A percentile compares a stretch with the other conserved stretches of the same genome.
These are phyloP conservation scores for Huntiella moniliformis DNA, from an alignment of 2,329 filamentous ascomycete genomes.

Conservation along the genomic window DNA sequence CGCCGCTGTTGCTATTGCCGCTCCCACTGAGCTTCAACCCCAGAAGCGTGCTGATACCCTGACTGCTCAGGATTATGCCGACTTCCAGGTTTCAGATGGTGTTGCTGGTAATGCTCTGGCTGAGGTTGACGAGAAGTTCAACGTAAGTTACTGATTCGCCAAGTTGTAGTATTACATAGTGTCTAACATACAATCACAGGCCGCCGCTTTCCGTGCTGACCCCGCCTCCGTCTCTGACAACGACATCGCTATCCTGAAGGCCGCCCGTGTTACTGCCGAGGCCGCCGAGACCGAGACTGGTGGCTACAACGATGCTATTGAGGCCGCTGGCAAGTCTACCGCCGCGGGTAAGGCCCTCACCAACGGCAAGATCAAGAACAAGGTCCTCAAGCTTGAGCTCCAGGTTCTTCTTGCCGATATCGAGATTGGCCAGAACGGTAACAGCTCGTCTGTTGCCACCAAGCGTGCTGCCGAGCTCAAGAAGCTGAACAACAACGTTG, in stretches of 20 bases:
- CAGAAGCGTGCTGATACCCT: conserved; percentile 16
- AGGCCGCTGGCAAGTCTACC: conserved; percentile 21
- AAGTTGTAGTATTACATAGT: neutral
- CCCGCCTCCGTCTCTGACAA: conserved; percentile 26
- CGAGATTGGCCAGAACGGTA: conserved; percentile 29
- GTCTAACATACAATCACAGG: conserved; percentile 16
- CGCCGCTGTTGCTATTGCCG: conserved; percentile 19
- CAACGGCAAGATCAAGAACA: conserved; percentile 39
- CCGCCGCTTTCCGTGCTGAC: conserved; percentile 20
- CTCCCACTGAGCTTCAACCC: conserved; percentile 19
- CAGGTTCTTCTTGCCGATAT: conserved; percentile 26
- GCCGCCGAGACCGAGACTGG: conserved; percentile 28
- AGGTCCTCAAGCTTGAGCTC: conserved; percentile 37
- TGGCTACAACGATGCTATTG: conserved; percentile 35
- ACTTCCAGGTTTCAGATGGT: conserved; percentile 32
- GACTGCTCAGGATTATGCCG: conserved; percentile 16
- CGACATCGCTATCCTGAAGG: conserved; percentile 32
- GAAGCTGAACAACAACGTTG: conserved; percentile 35
- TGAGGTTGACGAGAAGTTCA: conserved; percentile 35
- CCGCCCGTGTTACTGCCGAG: conserved; percentile 31
- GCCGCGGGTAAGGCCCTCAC: conserved; percentile 27
- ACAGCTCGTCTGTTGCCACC: conserved; percentile 6
- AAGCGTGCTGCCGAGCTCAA: conserved; percentile 21
- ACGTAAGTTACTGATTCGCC: conserved; percentile 19
- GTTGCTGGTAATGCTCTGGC: conserved; percentile 32